Evolutionary conservation across 2,329 filamentous ascomycete species (phyloP).

Genomic region (Stylonectria norvegica): DNA sequence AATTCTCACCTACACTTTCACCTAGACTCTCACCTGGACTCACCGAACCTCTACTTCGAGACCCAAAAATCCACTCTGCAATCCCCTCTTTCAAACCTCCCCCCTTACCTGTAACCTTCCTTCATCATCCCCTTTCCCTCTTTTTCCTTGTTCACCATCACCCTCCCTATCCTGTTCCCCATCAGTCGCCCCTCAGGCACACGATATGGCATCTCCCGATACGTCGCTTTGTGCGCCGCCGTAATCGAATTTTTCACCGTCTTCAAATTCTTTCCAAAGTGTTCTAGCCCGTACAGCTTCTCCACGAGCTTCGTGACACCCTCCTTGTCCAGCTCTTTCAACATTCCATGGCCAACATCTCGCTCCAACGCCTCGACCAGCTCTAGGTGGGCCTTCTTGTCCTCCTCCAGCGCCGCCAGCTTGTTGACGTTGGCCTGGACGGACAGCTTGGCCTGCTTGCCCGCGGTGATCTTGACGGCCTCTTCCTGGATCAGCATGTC

Average conservation of each 20-base stretch:
- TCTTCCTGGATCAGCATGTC: conserved; percentile 6
- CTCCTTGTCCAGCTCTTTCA: conserved; percentile 2
- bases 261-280: conserved; percentile 11
- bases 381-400: conserved; percentile 10
- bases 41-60: no score
- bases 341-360: conserved; percentile 5
- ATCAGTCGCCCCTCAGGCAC: neutral
- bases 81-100: no score
- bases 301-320: conserved; percentile 3
- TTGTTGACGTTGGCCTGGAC: conserved; percentile 6
- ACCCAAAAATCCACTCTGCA: no score
- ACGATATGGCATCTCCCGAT: no score
- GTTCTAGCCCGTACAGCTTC: conserved; percentile 10
- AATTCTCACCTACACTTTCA: no score
- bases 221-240: neutral
- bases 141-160: no score
- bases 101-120: no score
- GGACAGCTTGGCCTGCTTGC: neutral
- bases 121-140: no score
- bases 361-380: conserved; percentile 11
- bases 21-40: no score
- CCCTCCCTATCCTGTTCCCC: conserved; percentile 3
- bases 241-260: conserved; percentile 5
- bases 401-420: conserved; percentile 4
- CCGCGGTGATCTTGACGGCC: conserved; percentile 3